phyloP scores from a whole-genome alignment of 164 flowering plant species.

The Tetracentron sinense region DNA sequence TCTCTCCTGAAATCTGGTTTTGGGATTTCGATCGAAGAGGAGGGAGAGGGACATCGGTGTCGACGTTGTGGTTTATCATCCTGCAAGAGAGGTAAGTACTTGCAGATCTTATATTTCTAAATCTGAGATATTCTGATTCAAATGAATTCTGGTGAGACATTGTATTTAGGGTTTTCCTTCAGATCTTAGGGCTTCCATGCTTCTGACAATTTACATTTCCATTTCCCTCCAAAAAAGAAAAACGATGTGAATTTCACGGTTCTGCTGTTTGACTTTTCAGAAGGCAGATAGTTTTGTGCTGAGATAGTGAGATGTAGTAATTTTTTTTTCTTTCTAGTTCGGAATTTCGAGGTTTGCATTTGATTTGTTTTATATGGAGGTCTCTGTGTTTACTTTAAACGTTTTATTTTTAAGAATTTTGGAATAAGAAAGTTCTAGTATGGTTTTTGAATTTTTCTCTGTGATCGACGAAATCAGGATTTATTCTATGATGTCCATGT shows the following conservation, averaged over 20 bases:
- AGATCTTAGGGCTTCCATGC: conserved; percentile 11
- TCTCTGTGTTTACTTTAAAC: neutral
- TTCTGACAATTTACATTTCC: too few species aligned
- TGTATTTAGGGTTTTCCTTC: neutral
- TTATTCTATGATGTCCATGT: neutral
- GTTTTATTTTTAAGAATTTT: too few species aligned
- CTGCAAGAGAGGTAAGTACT: neutral
- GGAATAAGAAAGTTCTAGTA: neutral
- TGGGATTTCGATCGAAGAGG: neutral
- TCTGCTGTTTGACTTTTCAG: neutral
- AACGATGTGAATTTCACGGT: neutral
- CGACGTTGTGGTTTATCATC: too few species aligned
- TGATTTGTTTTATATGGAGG: too few species aligned
- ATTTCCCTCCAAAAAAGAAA: too few species aligned
- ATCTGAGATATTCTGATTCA: neutral
- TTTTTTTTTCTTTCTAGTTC: too few species aligned
- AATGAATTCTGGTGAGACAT: neutral
- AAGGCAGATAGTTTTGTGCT: neutral
- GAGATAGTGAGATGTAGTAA: neutral
- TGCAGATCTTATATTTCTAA: neutral
- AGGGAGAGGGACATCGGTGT: too few species aligned
- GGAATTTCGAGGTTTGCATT: neutral
- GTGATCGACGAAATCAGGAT: neutral
- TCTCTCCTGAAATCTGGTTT: neutral
- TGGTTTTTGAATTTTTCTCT: neutral